phyloP scores from a whole-genome alignment of 1,284 basidiomycete species.

The Puccinia polysora region DNA sequence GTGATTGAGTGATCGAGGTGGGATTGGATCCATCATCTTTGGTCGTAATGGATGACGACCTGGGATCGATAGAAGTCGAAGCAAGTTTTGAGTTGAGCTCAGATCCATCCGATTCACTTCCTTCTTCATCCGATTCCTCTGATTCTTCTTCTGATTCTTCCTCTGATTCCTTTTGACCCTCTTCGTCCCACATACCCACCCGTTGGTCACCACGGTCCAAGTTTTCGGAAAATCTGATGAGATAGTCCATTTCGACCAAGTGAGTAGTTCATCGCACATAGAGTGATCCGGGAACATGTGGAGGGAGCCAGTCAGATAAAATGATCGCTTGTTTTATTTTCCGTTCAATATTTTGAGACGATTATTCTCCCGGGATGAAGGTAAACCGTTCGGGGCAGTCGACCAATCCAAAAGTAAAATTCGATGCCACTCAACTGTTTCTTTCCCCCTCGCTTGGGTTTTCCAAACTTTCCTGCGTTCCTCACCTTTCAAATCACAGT shows the following conservation, averaged over 20 bases:
- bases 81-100: conserved; percentile 10
- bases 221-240: conserved; percentile 9
- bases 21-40: not conserved
- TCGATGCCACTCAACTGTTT: too few relatives aligned
- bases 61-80: not conserved
- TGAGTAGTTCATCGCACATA: too few relatives aligned
- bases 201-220: not conserved
- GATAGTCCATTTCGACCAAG: not conserved
- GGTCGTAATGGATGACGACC: not conserved
- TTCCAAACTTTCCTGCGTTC: conserved; percentile 43
- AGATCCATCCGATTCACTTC: not conserved
- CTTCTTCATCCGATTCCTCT: conserved; percentile 15
- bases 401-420: not conserved
- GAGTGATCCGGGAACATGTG: not conserved
- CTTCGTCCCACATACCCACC: conserved; percentile 16
- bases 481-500: too few relatives aligned
- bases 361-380: not conserved
- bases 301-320: not conserved
- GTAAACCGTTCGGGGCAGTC: not conserved
- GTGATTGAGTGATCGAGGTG: conserved; percentile 16
- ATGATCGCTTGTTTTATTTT: not conserved
- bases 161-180: not conserved
- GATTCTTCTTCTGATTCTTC: conserved; percentile 12
- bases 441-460: conserved; percentile 38
- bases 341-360: not conserved